Evolutionary conservation across 495 filamentous ascomycete genomes (phyloP).

Genomic region (Pseudoneurospora amorphoporcata): DNA sequence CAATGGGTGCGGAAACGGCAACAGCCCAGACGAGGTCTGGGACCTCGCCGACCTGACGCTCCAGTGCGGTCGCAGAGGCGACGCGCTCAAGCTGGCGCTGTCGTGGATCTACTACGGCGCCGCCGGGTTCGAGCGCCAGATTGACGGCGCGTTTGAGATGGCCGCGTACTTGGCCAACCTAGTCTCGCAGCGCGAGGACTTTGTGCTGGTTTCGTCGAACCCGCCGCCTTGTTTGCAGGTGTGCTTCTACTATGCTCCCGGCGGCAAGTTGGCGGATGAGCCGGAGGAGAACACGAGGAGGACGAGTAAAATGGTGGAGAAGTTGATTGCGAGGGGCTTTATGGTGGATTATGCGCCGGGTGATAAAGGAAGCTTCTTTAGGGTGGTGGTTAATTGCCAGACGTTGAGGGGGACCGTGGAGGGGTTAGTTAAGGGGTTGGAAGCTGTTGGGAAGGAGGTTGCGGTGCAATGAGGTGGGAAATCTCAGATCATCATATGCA

Average conservation of each 20-base stretch:
- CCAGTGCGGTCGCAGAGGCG: slow-evolving; percentile 81
- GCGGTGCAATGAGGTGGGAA: not conserved
- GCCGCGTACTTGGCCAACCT: slow-evolving; percentile 55
- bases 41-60: slow-evolving; percentile 91
- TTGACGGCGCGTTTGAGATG: slow-evolving; percentile 58
- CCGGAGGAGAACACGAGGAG: slow-evolving; percentile 54
- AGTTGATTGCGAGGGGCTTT: slow-evolving; percentile 63
- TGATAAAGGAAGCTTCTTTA: slow-evolving; percentile 69
- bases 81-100: slow-evolving; percentile 77
- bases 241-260: slow-evolving; percentile 77
- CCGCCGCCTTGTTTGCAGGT: slow-evolving; percentile 88
- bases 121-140: slow-evolving; percentile 43
- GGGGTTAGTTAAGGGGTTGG: slow-evolving; percentile 61
- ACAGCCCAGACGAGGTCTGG: slow-evolving; percentile 41
- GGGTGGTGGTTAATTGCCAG: slow-evolving; percentile 75
- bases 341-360: slow-evolving; percentile 93
- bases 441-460: slow-evolving; percentile 49
- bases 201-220: slow-evolving; percentile 61
- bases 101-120: slow-evolving; percentile 81
- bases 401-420: slow-evolving; percentile 67
- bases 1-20: not conserved
- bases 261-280: slow-evolving; percentile 39
- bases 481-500: too few relatives aligned
- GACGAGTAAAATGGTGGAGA: slow-evolving; percentile 57
- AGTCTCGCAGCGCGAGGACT: slow-evolving; percentile 42